Percentiles rank a stretch among this genome's conserved stretches.
Evolutionary conservation across 495 filamentous ascomycete species (phyloP).

Genomic region (Echria macrotheca): DNA sequence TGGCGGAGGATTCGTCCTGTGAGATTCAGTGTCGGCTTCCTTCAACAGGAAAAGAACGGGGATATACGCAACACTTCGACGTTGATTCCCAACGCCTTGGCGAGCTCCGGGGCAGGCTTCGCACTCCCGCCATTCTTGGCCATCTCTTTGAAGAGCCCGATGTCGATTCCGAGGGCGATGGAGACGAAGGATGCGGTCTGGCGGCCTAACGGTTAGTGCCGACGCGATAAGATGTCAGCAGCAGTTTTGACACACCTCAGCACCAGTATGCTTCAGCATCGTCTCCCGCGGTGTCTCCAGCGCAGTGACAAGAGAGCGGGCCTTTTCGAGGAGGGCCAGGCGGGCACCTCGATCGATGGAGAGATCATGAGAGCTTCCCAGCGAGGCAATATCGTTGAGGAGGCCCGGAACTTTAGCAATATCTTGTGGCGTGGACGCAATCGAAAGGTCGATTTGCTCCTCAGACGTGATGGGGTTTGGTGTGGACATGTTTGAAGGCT

Average conservation of each 20-base stretch:
- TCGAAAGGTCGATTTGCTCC: conserved; percentile 4
- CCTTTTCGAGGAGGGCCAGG: conserved; percentile 20
- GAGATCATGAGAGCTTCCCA: background rate
- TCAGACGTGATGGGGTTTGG: background rate
- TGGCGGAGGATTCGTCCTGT: conserved; percentile 41
- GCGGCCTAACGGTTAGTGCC: too few relatives aligned
- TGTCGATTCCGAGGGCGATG: conserved; percentile 12
- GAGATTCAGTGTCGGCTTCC: background rate
- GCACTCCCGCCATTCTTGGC: conserved; percentile 9
- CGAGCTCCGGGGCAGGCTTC: conserved; percentile 11
- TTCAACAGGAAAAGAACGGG: background rate
- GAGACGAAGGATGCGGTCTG: conserved; percentile 15
- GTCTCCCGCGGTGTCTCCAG: conserved; percentile 35
- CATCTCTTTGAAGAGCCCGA: conserved; percentile 16
- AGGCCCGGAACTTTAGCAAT: conserved; percentile 12
- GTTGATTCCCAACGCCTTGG: conserved; percentile 11
- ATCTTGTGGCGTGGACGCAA: conserved; percentile 12
- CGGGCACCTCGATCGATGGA: conserved; percentile 10
- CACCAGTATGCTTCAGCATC: conserved; percentile 31
- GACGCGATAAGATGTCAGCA: background rate
- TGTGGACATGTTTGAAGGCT: background rate
- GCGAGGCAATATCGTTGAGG: conserved; percentile 13
- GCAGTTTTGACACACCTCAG: conserved; percentile 18
- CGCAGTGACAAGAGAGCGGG: conserved; percentile 21
- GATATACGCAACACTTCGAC: conserved; percentile 12